These are phyloP conservation scores for Ceratocystis diversiconidia DNA, from an alignment of 2,329 filamentous ascomycete genomes.

Conservation along the genomic window DNA sequence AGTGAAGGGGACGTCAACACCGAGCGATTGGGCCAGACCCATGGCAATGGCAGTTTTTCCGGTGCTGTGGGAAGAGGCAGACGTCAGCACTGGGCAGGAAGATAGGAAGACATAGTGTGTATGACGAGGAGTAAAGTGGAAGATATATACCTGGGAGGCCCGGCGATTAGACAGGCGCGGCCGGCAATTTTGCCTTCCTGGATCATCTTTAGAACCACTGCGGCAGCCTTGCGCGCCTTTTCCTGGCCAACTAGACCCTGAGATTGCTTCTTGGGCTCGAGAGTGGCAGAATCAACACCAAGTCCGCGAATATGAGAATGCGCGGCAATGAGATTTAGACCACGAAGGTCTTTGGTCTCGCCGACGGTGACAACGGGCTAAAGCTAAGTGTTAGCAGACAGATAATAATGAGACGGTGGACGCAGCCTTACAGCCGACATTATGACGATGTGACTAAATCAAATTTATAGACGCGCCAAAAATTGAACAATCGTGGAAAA, in stretches of 20 bases:
- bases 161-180: slow-evolving; percentile 83
- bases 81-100: neutral
- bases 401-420: slow-evolving; percentile 8
- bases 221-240: slow-evolving; percentile 90
- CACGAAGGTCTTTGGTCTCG: slow-evolving; percentile 89
- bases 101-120: neutral
- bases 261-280: slow-evolving; percentile 71
- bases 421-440: slow-evolving; percentile 39
- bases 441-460: slow-evolving; percentile 22
- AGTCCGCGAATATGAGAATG: slow-evolving; percentile 96
- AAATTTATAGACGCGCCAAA: neutral
- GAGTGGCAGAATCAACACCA: slow-evolving; percentile 78
- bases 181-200: slow-evolving; percentile 98
- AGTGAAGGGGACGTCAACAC: slow-evolving; percentile 88
- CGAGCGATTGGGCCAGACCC: slow-evolving; percentile 95
- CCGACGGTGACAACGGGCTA: slow-evolving; percentile 63
- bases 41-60: slow-evolving; percentile 98
- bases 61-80: slow-evolving; percentile 46
- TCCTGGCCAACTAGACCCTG: slow-evolving; percentile 93
- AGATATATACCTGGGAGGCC: slow-evolving; percentile 59
- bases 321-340: slow-evolving; percentile 92
- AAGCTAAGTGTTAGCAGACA: slow-evolving; percentile 14
- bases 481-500: neutral
- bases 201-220: slow-evolving; percentile 95
- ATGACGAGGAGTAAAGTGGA: neutral